Evolutionary conservation across 371 early-diverging fungal genomes (phyloP).

Genomic region (Nematocida minor): DNA sequence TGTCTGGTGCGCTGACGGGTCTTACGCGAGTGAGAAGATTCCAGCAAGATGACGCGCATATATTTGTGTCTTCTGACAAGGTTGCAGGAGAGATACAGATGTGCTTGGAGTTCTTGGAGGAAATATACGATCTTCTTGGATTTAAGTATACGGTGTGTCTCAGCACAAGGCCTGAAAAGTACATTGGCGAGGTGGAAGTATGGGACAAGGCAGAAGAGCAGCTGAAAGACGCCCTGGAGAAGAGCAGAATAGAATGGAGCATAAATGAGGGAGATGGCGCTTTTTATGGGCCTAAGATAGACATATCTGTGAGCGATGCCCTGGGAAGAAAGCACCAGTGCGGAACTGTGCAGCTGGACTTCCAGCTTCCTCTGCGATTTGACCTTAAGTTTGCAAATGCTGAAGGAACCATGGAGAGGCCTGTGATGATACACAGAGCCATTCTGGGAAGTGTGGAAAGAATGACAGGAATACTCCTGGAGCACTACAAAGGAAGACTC

Average conservation of each 20-base stretch:
- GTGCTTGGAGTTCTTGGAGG: slow-evolving; percentile 76
- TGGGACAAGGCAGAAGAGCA: slow-evolving; percentile 84
- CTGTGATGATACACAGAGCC: slow-evolving; percentile 97
- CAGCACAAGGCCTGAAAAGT: slow-evolving; percentile 91
- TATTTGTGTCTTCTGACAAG: slow-evolving; percentile 83
- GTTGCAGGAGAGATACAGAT: slow-evolving; percentile 73
- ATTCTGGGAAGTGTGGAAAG: slow-evolving; percentile 94
- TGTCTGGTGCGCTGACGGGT: slow-evolving; percentile 87
- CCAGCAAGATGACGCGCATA: slow-evolving; percentile 99
- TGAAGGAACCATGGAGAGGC: slow-evolving; percentile 69
- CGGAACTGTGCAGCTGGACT: slow-evolving; percentile 95
- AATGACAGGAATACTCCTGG: slow-evolving; percentile 88
- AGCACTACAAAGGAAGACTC: slow-evolving; percentile 80
- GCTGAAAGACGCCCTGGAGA: slow-evolving; percentile 73
- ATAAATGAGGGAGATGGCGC: slow-evolving; percentile 96
- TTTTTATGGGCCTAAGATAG: slow-evolving; percentile 99
- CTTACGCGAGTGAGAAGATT: slow-evolving; percentile 94
- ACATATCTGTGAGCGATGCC: slow-evolving; percentile 88
- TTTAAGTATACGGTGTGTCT: slow-evolving; percentile 74
- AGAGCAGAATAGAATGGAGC: slow-evolving; percentile 73
- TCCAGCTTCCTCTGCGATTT: slow-evolving; percentile 87
- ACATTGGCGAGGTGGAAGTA: slow-evolving; percentile 76
- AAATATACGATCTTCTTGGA: slow-evolving; percentile 75
- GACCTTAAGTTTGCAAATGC: slow-evolving; percentile 74
- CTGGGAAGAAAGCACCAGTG: slow-evolving; percentile 84